Conservation (phyloP, 495 filamentous ascomycete genomes). For the Lophiotrema nucula region DNA sequence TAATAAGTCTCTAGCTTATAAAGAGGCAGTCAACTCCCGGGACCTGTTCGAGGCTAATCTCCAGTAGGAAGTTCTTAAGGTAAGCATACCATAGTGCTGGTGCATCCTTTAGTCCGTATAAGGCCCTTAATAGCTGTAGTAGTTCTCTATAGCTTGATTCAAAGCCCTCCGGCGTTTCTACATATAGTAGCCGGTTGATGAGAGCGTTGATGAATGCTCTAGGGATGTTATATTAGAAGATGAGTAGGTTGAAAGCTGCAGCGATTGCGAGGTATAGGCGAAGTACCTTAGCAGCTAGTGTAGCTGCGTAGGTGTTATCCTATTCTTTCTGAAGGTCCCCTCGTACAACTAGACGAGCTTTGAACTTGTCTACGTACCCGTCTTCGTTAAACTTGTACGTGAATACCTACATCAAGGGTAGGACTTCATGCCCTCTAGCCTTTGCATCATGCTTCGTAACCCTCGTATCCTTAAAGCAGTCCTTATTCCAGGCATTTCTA, state of each 20-base stretch:
- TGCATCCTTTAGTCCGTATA: conserved; percentile 20
- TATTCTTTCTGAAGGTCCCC: conserved; percentile 14
- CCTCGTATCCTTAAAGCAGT: conserved; percentile 1
- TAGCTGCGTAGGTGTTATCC: conserved; percentile 16
- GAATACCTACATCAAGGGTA: conserved; percentile 28
- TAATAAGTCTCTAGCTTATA: conserved; percentile 4
- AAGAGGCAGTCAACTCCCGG: conserved; percentile 1
- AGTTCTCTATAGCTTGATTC: background rate
- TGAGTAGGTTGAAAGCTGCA: conserved; percentile 1
- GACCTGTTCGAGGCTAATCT: conserved; percentile 10
- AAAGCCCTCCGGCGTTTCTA: conserved; percentile 4
- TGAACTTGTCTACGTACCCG: conserved; percentile 14
- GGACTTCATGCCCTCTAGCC: background rate
- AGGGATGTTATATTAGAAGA: conserved; percentile 7
- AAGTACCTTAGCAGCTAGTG: conserved; percentile 10
- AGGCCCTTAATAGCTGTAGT: conserved; percentile 1
- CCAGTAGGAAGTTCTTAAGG: conserved; percentile 1
- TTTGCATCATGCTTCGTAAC: background rate
- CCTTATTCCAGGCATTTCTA: background rate
- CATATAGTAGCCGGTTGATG: background rate
- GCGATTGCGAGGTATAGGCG: conserved; percentile 8
- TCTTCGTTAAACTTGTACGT: conserved; percentile 27
- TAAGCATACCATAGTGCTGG: conserved; percentile 20
- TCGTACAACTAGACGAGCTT: conserved; percentile 14
- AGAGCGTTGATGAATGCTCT: conserved; percentile 11